Evolutionary conservation across 495 filamentous ascomycete genomes (phyloP).

Genomic region (Sporormia fimetaria): DNA sequence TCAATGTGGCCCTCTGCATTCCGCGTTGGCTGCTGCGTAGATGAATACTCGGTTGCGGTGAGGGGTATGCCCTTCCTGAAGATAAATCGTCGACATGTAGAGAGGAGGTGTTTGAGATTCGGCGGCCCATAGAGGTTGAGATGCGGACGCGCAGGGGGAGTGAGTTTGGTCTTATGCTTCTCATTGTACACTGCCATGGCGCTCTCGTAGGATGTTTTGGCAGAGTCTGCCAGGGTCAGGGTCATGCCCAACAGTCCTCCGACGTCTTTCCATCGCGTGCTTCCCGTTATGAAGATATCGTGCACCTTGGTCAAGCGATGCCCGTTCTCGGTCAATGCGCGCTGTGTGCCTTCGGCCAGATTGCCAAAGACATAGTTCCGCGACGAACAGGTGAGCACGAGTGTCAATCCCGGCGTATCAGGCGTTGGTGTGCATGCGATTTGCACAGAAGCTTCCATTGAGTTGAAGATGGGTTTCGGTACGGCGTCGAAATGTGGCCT

Average conservation of each 20-base stretch:
- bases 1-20: conserved; percentile 29
- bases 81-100: conserved; percentile 76
- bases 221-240: conserved; percentile 62
- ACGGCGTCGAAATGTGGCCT: background rate
- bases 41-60: conserved; percentile 50
- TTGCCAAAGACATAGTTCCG: conserved; percentile 84
- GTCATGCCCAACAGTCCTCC: conserved; percentile 80
- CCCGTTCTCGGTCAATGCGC: conserved; percentile 57
- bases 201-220: conserved; percentile 30
- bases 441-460: conserved; percentile 62
- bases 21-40: conserved; percentile 30
- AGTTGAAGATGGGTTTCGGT: background rate
- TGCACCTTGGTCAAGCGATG: conserved; percentile 46
- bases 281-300: conserved; percentile 72
- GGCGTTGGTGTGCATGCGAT: conserved; percentile 74
- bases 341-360: conserved; percentile 72
- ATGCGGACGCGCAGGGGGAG: conserved; percentile 20
- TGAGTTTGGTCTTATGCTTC: conserved; percentile 24
- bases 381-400: conserved; percentile 65
- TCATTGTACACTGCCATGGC: conserved; percentile 21
- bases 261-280: conserved; percentile 57
- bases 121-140: conserved; percentile 65
- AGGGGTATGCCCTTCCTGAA: conserved; percentile 73
- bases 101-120: conserved; percentile 68
- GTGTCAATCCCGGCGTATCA: conserved; percentile 71